Conservation (phyloP, 179 eudicot species). For the Spergularia azorica region DNA sequence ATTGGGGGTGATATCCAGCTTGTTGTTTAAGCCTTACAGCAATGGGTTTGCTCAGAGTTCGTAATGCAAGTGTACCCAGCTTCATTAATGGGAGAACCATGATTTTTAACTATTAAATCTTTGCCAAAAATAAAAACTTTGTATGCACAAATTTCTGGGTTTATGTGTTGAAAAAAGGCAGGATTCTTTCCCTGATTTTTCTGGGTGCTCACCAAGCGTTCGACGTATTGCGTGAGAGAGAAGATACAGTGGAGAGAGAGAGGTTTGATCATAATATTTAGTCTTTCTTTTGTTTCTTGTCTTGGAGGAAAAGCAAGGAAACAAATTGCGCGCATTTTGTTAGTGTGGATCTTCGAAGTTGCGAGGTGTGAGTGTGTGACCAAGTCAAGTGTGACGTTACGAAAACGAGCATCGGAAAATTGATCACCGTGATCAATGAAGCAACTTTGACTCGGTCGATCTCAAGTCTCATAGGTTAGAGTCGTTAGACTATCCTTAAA, state of each 20-base stretch:
- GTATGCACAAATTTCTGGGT: not conserved
- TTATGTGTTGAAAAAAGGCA: not conserved
- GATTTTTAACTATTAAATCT: not conserved
- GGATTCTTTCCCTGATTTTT: too few relatives aligned
- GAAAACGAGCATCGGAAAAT: too few relatives aligned
- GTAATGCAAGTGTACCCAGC: slow-evolving; percentile 67
- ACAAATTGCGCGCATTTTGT: not conserved
- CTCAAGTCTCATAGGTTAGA: too few relatives aligned
- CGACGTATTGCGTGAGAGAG: slow-evolving; percentile 33
- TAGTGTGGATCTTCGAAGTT: not conserved
- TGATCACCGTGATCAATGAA: too few relatives aligned
- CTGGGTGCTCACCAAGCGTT: slow-evolving; percentile 23
- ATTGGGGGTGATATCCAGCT: slow-evolving; percentile 62
- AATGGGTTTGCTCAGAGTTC: slow-evolving; percentile 65
- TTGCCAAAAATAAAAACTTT: not conserved
- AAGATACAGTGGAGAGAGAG: not conserved
- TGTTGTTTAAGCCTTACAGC: slow-evolving; percentile 62
- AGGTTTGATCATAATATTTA: slow-evolving; percentile 2
- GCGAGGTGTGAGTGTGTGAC: not conserved
- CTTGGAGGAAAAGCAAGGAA: slow-evolving; percentile 25
- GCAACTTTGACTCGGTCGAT: too few relatives aligned
- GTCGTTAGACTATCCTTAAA: too few relatives aligned
- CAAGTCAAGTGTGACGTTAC: too few relatives aligned
- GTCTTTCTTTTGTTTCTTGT: not conserved
- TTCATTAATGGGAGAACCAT: slow-evolving; percentile 63